Evolutionary conservation across 2,329 filamentous ascomycete genomes (phyloP).

Genomic region (Colletotrichum neosansevieriae): DNA sequence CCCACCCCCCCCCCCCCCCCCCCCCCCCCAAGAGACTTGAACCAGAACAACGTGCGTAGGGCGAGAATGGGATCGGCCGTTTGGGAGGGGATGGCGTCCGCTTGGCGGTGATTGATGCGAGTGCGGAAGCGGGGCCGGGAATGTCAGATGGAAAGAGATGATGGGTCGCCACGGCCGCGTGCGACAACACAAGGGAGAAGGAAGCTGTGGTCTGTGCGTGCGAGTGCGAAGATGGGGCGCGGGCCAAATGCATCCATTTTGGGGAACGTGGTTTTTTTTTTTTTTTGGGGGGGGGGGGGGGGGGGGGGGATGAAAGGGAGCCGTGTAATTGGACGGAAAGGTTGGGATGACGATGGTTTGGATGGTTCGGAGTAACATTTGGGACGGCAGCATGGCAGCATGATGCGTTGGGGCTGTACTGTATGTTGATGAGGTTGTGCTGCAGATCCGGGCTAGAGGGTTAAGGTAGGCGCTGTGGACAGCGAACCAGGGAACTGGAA

Average conservation of each 20-base stretch:
- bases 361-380: constrained; percentile 7
- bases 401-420: not conserved
- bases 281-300: too few relatives aligned
- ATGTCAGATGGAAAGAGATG: constrained; percentile 6
- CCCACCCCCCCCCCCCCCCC: too few relatives aligned
- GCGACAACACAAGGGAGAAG: not conserved
- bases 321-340: not conserved
- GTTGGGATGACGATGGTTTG: constrained; percentile 7
- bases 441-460: constrained; percentile 3
- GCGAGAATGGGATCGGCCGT: constrained; percentile 18
- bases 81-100: constrained; percentile 4
- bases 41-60: constrained; percentile 15
- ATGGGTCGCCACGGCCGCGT: not conserved
- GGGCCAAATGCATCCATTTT: constrained; percentile 4
- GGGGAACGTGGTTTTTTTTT: not conserved
- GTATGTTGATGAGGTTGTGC: not conserved
- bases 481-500: not conserved
- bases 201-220: constrained; percentile 29
- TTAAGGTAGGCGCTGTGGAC: not conserved
- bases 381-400: not conserved
- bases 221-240: constrained; percentile 30
- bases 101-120: constrained; percentile 31
- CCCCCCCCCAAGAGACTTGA: too few relatives aligned
- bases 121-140: constrained; percentile 31
- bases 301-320: not conserved